phyloP scores from a whole-genome alignment of 2,329 filamentous ascomycete species.

The Alternaria sp. region DNA sequence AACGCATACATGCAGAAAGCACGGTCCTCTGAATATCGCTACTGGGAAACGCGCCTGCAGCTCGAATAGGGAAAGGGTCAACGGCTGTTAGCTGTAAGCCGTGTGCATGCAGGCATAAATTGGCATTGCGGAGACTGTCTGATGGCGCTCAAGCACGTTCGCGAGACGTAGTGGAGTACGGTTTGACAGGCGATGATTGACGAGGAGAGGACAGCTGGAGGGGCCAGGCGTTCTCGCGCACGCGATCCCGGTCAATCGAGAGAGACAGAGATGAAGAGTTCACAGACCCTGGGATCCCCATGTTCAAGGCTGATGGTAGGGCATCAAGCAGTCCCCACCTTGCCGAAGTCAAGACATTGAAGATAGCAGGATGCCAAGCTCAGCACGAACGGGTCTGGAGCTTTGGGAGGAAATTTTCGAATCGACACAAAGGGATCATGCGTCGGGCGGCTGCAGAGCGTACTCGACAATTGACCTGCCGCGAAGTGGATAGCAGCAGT shows the following conservation, averaged over 20 bases:
- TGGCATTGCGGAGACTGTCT: constrained; percentile 39
- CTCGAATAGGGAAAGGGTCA: constrained; percentile 44
- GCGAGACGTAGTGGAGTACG: constrained; percentile 20
- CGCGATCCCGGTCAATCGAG: constrained; percentile 5
- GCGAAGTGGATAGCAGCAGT: constrained; percentile 16
- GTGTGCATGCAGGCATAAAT: constrained; percentile 42
- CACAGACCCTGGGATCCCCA: constrained; percentile 7
- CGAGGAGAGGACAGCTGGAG: constrained; percentile 21
- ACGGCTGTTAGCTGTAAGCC: constrained; percentile 45
- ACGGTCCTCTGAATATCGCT: constrained; percentile 46
- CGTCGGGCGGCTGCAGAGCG: constrained; percentile 24
- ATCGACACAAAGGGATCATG: constrained; percentile 8
- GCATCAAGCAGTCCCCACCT: constrained; percentile 14
- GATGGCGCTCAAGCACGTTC: constrained; percentile 31
- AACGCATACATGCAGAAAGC: constrained; percentile 45
- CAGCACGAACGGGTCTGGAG: constrained; percentile 1
- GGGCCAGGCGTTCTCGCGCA: constrained; percentile 33
- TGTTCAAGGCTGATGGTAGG: constrained; percentile 12
- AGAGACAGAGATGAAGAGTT: constrained; percentile 10
- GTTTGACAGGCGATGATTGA: constrained; percentile 30
- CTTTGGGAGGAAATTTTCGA: not conserved
- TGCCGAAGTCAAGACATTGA: not conserved
- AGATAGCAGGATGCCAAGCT: not conserved
- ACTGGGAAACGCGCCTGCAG: constrained; percentile 33
- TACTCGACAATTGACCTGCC: constrained; percentile 23